A percentile compares a stretch with the other conserved stretches of the same genome.
Evolutionary conservation across 1,139 yeast genomes (phyloP).

Genomic region (Scheffersomyces titani): DNA sequence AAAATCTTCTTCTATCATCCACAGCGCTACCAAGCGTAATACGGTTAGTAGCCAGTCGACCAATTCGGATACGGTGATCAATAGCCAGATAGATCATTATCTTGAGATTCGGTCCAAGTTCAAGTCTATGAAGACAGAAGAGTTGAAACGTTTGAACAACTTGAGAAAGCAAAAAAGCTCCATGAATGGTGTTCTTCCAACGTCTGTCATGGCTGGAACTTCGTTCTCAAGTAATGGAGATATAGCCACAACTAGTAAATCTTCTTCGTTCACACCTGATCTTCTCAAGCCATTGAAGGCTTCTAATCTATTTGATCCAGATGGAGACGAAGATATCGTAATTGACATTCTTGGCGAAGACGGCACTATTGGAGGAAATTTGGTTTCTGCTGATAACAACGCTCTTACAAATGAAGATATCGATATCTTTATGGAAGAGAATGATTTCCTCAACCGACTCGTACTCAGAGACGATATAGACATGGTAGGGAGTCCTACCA

Average conservation of each 20-base stretch:
- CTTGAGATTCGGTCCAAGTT: conserved; percentile 30
- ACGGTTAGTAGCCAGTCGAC: conserved; percentile 4
- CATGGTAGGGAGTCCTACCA: background rate
- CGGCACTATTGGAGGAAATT: background rate
- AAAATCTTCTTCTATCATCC: conserved; percentile 41
- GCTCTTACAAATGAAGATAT: conserved; percentile 5
- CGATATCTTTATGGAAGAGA: conserved; percentile 17
- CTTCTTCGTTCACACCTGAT: conserved; percentile 19
- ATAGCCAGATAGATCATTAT: conserved; percentile 39
- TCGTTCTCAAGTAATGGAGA: background rate
- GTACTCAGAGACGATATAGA: background rate
- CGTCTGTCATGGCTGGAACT: background rate
- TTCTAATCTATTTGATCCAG: conserved; percentile 18
- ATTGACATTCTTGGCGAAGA: conserved; percentile 2
- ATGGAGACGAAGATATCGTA: conserved; percentile 10
- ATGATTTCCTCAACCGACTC: conserved; percentile 9
- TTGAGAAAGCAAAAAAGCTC: conserved; percentile 8
- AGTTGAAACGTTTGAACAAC: conserved; percentile 13
- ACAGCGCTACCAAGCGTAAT: conserved; percentile 39
- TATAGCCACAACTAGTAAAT: background rate
- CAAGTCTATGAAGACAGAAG: conserved; percentile 19
- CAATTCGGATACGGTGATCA: conserved; percentile 20
- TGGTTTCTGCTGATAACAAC: background rate
- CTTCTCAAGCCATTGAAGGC: conserved; percentile 25
- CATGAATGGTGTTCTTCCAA: background rate